Conservation (phyloP, 108 stramenopile genomes). For the Aurantiochytrium sp. region DNA sequence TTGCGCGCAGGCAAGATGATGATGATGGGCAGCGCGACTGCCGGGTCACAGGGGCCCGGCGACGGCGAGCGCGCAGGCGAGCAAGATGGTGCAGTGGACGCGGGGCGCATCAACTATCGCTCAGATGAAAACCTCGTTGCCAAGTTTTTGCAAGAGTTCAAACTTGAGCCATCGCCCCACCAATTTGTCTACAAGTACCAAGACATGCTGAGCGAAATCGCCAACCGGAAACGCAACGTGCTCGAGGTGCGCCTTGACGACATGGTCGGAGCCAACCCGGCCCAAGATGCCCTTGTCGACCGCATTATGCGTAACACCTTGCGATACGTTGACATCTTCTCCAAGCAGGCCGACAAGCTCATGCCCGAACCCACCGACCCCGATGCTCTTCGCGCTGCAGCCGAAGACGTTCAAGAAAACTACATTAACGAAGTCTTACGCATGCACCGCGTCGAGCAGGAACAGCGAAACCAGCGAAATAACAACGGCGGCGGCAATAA, state of each 20-base stretch:
- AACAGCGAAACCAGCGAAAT: background rate
- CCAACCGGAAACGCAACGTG: background rate
- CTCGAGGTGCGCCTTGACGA: background rate
- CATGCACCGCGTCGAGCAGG: background rate
- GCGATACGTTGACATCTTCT: background rate
- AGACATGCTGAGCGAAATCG: background rate
- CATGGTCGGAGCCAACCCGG: background rate
- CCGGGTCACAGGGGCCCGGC: too few relatives aligned
- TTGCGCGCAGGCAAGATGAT: too few relatives aligned
- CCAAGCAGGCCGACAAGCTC: background rate
- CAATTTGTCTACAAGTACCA: background rate
- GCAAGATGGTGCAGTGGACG: background rate
- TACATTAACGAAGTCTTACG: background rate
- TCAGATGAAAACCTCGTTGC: background rate
- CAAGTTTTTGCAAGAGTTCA: background rate
- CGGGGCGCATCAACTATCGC: background rate
- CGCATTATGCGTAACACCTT: background rate
- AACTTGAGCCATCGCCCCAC: background rate
- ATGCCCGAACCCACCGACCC: slow-evolving; percentile 9
- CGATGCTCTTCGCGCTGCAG: background rate
- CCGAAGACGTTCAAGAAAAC: background rate
- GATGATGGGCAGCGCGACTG: too few relatives aligned
- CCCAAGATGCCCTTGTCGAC: background rate
- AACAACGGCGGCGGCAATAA: background rate
- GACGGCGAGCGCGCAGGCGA: too few relatives aligned